These are phyloP conservation scores for Euptelea pleiosperma DNA, from an alignment of 164 flowering plant species.

Conservation along the genomic window DNA sequence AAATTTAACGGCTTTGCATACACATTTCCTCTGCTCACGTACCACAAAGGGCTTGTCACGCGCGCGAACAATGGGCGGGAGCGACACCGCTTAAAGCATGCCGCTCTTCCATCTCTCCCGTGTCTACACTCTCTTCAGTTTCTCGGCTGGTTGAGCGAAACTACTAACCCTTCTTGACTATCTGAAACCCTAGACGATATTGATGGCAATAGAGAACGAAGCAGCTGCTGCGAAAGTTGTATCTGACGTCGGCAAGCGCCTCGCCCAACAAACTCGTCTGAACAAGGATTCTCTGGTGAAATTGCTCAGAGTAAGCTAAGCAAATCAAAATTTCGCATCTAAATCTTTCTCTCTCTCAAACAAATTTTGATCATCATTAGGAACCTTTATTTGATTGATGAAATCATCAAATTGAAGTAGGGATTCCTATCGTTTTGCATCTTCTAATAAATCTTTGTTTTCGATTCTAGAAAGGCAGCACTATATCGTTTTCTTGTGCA, in stretches of 20 bases:
- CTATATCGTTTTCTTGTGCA: not conserved
- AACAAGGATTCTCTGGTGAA: conserved; percentile 69
- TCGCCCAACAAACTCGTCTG: conserved; percentile 46
- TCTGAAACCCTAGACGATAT: conserved; percentile 9
- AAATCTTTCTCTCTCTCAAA: not conserved
- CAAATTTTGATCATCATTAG: not conserved
- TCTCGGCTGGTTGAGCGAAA: not conserved
- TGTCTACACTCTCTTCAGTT: not conserved
- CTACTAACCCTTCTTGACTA: not conserved
- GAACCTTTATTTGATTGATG: not conserved
- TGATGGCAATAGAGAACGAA: conserved; percentile 8
- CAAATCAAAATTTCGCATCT: not conserved
- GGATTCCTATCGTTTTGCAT: not conserved
- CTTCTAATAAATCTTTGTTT: not conserved
- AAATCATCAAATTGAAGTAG: not conserved
- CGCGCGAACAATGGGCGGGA: conserved; percentile 1
- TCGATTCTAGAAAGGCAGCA: not conserved
- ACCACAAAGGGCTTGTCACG: too few species aligned
- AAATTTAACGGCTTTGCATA: too few species aligned
- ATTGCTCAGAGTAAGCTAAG: conserved; percentile 49
- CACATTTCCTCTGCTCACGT: too few species aligned
- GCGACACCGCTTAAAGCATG: not conserved
- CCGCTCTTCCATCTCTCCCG: not conserved
- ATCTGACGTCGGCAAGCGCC: conserved; percentile 48
- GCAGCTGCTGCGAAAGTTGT: conserved; percentile 34